Evolutionary conservation across 2,329 filamentous ascomycete genomes (phyloP).

Genomic region (Chaetomium strumarium): DNA sequence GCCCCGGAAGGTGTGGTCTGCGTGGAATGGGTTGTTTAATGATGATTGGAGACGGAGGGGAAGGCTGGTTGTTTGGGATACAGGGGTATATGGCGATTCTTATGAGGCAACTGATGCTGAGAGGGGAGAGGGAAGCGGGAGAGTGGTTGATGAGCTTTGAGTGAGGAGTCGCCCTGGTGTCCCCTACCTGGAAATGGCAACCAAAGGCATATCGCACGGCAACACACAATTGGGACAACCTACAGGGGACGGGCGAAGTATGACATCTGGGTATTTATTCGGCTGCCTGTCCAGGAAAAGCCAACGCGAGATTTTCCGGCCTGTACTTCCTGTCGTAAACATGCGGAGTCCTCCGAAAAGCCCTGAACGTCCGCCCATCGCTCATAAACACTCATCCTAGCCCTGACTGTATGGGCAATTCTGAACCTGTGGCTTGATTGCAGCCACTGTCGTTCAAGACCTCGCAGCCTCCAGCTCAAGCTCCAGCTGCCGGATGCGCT

Average conservation of each 20-base stretch:
- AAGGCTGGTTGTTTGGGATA: slow-evolving; percentile 55
- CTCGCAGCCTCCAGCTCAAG: slow-evolving; percentile 59
- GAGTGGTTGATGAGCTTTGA: slow-evolving; percentile 1
- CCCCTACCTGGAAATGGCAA: no score
- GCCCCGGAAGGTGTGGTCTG: slow-evolving; percentile 47
- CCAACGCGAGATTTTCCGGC: slow-evolving; percentile 6
- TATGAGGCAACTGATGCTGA: background rate
- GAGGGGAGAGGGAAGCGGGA: background rate
- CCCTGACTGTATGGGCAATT: background rate
- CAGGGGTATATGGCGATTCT: slow-evolving; percentile 30
- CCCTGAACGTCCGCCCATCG: slow-evolving; percentile 1
- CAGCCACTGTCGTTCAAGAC: slow-evolving; percentile 36
- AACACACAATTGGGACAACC: background rate
- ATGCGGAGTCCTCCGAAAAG: background rate
- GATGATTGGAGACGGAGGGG: slow-evolving; percentile 55
- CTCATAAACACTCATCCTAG: slow-evolving; percentile 12
- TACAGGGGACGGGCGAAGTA: background rate
- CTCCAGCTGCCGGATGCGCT: slow-evolving; percentile 62
- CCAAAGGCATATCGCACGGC: no score
- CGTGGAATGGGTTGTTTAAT: slow-evolving; percentile 56
- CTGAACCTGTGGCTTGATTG: no score
- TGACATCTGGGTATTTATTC: slow-evolving; percentile 8
- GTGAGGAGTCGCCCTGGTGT: background rate
- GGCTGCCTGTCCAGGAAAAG: slow-evolving; percentile 13
- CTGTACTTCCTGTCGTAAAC: background rate